Evolutionary conservation across 2,329 filamentous ascomycete species (phyloP), one percentile per base, ranked within the genome.

Genomic region (Nemania sp.): DNA sequence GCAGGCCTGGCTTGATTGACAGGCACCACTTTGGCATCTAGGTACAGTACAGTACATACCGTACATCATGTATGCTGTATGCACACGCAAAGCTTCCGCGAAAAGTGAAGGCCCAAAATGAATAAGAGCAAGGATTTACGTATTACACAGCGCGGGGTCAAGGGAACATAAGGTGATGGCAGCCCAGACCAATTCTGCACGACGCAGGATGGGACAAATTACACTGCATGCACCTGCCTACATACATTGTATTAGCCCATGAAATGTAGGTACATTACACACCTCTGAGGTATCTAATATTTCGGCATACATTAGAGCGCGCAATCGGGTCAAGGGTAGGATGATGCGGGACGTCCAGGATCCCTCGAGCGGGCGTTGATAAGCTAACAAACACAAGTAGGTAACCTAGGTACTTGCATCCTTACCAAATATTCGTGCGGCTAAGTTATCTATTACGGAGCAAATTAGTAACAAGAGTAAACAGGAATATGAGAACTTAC

Each of bases 271-370:
- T 28, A 28, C 26, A 12, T 28, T 49, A 28, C 31, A 40, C 46
- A 45, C 31, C 40, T 45, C 39, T 50, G 34, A 40, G 19, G 23
- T 39, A 45, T 30, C 26, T 20, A 33, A 39, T n/a, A n/a, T n/a
- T 33, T 53, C 19, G 44, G 52, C 34, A 54, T 40, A n/a, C n/a
- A n/a, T n/a, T n/a, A 31, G 26, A 15, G 6, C 31, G 39, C 45
- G 43, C 36, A 46, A 54, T 54, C 51, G 46, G 49, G 51, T 45
- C 42, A 57, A n/a, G 54, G 42, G 42, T 41, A 40, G 49, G 36
- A 44, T 51, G 51, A 51, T 45, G 54, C 54, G 37, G 41, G 36
- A 41, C 26, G 49, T 54, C 31, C 36, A 26, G 30, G 54, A 44
- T 37, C 44, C 46, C 45, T 57, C 54, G 34, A 19, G 42, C 37